Percentiles rank a stretch among this genome's conserved stretches.
These are phyloP conservation scores for Juglanconis oblonga DNA, from an alignment of 2,329 filamentous ascomycete genomes.

Conservation along the genomic window DNA sequence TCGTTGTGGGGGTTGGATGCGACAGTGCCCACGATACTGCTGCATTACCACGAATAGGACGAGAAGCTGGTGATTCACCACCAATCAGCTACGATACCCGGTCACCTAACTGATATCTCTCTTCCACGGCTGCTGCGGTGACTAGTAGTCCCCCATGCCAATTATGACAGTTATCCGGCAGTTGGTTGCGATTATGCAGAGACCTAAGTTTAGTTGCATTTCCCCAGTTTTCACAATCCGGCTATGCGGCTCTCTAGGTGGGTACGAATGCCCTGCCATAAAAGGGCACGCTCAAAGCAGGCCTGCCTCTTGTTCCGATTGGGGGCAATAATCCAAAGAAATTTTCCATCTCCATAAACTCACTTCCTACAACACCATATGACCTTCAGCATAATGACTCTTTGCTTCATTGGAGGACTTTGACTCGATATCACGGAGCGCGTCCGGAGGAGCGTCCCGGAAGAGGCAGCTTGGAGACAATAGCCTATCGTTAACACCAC, in stretches of 20 bases:
- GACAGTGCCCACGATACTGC: too few species aligned
- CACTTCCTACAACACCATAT: neutral
- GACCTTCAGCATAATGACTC: neutral
- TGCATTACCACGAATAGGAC: neutral
- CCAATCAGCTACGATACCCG: neutral
- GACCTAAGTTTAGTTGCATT: neutral
- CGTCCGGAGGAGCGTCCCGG: neutral
- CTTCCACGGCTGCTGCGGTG: too few species aligned
- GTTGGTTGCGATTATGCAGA: neutral
- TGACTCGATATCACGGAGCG: neutral
- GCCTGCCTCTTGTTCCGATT: neutral
- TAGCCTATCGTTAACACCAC: neutral
- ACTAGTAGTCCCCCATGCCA: neutral
- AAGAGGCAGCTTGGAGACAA: neutral
- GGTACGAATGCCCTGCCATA: neutral
- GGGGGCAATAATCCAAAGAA: neutral
- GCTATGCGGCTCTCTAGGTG: neutral
- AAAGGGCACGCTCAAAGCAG: neutral
- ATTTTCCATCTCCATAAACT: neutral
- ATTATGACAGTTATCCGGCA: neutral
- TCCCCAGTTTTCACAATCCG: neutral
- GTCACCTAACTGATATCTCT: neutral
- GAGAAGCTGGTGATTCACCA: neutral
- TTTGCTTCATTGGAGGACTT: constrained; percentile 9
- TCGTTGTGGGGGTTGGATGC: too few species aligned